Base-by-base conservation (phyloP, 768 basidiomycete genomes). In the Lepiota brunneoincarnata region DNA sequence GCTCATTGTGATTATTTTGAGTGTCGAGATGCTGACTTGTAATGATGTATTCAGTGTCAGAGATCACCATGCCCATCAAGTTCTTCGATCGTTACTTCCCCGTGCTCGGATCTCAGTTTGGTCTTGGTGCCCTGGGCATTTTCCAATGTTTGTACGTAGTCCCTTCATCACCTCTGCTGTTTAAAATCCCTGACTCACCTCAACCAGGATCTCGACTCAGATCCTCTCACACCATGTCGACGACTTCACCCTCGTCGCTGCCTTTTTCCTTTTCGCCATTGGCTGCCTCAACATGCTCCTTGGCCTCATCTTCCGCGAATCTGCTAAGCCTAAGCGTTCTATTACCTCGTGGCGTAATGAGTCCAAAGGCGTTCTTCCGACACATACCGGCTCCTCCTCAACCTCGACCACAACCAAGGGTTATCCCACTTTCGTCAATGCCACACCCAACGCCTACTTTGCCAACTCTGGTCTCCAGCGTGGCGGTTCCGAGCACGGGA, bases 81-180 rank as follows among this genome's bases (percentile, higher is more conserved):
- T 88, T 93, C 76, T 95, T 96, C 70, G 83, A 88, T 60, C 81
- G 81, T n/a, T 94, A 82, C 74, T 88, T 96, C 73, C 94, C 94
- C 26, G 87, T 96, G 41, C 82, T 97, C n/a, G 93, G 94, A 15
- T 76, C 76, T 7, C 75, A 82, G 49, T 95, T 95, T 66, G 93
- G 94, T 41, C 76, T 95, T 14, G 94, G 93, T 36, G 82, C 91
- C 17, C 78, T 96, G 15, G 94, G 94, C 15, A 82, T 92, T 54
- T 89, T 95, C 72, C 88, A 96, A 71, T 37, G 46, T 71, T 76
- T 95, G 86, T 90, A 57, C 58, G 86, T 78, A 21, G n/a, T 35
- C 44, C 37, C 28, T 50, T 35, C 26, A 36, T 40, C 11, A 57
- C 20, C 4, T 35, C 6, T 6, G 3, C 26, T 38, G 6, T 39